A percentile compares a stretch with the other conserved stretches of the same genome.
Evolutionary conservation across 1,284 basidiomycete genomes (phyloP).

Genomic region (Cutaneotrichosporon cyanovorans): DNA sequence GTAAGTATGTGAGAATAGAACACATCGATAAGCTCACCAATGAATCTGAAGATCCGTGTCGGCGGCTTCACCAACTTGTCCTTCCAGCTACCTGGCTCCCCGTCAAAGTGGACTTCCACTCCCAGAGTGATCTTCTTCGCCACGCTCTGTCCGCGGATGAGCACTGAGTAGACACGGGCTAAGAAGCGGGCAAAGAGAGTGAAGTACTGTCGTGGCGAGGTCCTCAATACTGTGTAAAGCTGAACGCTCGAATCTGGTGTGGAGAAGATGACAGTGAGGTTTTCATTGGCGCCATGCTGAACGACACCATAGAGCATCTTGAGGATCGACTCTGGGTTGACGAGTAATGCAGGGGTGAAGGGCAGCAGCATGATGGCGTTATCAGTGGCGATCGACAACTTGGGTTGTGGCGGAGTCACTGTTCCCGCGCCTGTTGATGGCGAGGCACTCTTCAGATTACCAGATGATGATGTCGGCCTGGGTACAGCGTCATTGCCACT

Average conservation of each 20-base stretch:
- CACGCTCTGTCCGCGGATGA: slow-evolving; percentile 35
- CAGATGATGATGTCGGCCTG: too few species aligned
- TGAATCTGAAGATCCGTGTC: too few species aligned
- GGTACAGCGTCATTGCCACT: too few species aligned
- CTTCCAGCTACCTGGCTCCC: slow-evolving; percentile 23
- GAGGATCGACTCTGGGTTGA: slow-evolving; percentile 21
- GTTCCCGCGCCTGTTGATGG: too few species aligned
- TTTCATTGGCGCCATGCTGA: slow-evolving; percentile 9
- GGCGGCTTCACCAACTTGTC: slow-evolving; percentile 11
- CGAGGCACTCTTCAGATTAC: too few species aligned
- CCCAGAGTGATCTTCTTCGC: slow-evolving; percentile 32
- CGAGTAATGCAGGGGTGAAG: slow-evolving; percentile 24
- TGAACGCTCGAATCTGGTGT: slow-evolving; percentile 19
- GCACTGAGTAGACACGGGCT: slow-evolving; percentile 35
- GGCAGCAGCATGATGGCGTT: slow-evolving; percentile 20
- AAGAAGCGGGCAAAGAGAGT: slow-evolving; percentile 36
- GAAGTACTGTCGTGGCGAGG: slow-evolving; percentile 25
- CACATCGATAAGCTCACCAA: too few species aligned
- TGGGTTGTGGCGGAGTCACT: too few species aligned
- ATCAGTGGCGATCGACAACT: too few species aligned
- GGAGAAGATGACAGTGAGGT: slow-evolving; percentile 29
- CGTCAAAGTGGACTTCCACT: slow-evolving; percentile 41
- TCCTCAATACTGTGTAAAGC: slow-evolving; percentile 22
- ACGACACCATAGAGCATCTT: slow-evolving; percentile 20
- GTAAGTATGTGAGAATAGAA: too few species aligned